These are phyloP conservation scores for Pelargonium nanum DNA, from an alignment of 345 rosid species.

Conservation along the genomic window DNA sequence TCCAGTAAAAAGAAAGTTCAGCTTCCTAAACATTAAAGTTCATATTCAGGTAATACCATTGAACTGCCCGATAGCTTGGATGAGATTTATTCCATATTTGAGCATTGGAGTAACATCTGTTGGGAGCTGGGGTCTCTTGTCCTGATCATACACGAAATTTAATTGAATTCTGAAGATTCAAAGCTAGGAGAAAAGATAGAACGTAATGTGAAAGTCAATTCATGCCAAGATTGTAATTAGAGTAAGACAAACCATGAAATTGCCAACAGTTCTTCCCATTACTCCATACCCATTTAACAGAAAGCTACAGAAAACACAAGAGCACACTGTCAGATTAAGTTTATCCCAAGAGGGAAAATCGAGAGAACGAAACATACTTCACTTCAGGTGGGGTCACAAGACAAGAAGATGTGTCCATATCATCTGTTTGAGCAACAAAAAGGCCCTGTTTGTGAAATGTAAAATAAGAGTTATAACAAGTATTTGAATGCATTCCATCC, in stretches of 20 bases:
- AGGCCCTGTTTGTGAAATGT: conserved; percentile 3
- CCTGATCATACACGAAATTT: not conserved
- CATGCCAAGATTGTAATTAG: not conserved
- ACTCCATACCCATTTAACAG: conserved; percentile 14
- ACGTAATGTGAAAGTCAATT: not conserved
- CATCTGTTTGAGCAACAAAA: conserved; percentile 5
- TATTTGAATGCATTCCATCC: not conserved
- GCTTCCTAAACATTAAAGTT: too few relatives aligned
- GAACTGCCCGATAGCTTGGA: conserved; percentile 14
- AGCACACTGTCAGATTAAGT: not conserved
- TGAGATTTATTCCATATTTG: conserved; percentile 5
- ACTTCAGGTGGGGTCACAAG: conserved; percentile 9
- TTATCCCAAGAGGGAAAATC: not conserved
- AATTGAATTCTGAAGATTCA: too few relatives aligned
- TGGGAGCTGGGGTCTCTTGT: conserved; percentile 9
- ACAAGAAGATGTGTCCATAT: conserved; percentile 9
- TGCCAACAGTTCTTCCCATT: conserved; percentile 2
- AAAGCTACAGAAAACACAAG: conserved; percentile 7
- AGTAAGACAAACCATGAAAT: conserved; percentile 7
- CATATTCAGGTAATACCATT: conserved; percentile 6
- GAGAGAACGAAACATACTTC: conserved; percentile 4
- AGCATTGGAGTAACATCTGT: conserved; percentile 11
- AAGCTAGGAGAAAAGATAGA: not conserved
- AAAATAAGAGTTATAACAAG: not conserved
- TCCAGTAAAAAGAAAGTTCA: too few relatives aligned